Percentiles rank a stretch among this genome's conserved stretches.
phyloP scores from a whole-genome alignment of 805 yeast species.

The Ogataea degrootiae region DNA sequence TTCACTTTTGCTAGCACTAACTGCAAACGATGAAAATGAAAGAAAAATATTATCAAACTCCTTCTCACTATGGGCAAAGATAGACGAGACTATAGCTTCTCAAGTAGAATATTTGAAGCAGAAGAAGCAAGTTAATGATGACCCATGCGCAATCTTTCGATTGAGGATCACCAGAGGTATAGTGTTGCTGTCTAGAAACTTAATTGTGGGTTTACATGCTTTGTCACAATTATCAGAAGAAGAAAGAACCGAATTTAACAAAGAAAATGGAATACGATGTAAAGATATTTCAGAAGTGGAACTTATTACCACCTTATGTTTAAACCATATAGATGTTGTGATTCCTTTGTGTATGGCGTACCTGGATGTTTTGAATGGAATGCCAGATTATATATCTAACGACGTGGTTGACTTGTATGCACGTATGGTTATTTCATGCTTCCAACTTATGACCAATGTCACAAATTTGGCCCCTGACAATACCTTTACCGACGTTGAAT shows the following conservation, averaged over 20 bases:
- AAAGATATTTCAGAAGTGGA: slow-evolving; percentile 10
- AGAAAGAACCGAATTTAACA: slow-evolving; percentile 8
- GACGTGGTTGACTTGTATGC: slow-evolving; percentile 2
- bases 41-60: slow-evolving; percentile 16
- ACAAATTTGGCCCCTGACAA: slow-evolving; percentile 6
- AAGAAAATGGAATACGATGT: slow-evolving; percentile 5
- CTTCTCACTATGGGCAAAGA: slow-evolving; percentile 19
- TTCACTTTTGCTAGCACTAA: slow-evolving; percentile 8
- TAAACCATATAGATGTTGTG: slow-evolving; percentile 8
- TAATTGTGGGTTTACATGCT: slow-evolving; percentile 17
- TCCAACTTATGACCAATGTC: slow-evolving; percentile 16
- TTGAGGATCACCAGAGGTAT: slow-evolving; percentile 20
- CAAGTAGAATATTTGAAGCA: slow-evolving; percentile 1
- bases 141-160: slow-evolving; percentile 5
- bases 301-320: slow-evolving; percentile 10
- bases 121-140: neutral
- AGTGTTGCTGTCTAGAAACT: slow-evolving; percentile 18
- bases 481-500: slow-evolving; percentile 1
- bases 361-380: slow-evolving; percentile 2
- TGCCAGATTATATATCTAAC: neutral
- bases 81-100: slow-evolving; percentile 8
- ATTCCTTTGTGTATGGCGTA: slow-evolving; percentile 10
- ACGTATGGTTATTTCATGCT: slow-evolving; percentile 9
- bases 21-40: slow-evolving; percentile 10
- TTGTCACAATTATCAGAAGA: slow-evolving; percentile 6